Conservation (phyloP, 1,139 yeast genomes). For the Taphrina flavorubra region DNA sequence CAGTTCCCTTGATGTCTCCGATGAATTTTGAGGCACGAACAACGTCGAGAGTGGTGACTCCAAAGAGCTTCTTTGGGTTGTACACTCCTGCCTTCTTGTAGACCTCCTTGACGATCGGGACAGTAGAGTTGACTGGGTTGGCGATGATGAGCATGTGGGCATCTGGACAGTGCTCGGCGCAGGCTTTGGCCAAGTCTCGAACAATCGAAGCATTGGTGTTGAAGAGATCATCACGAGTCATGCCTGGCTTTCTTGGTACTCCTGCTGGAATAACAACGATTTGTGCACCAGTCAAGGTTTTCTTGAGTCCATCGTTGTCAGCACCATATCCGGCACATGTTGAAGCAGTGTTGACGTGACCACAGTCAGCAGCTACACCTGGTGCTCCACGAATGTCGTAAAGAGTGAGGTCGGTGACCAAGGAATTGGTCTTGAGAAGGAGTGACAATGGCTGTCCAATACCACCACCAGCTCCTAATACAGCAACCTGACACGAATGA, state of each 20-base stretch:
- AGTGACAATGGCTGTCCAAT: slow-evolving; percentile 97
- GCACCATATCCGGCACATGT: slow-evolving; percentile 75
- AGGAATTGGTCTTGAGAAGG: slow-evolving; percentile 81
- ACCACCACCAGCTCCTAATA: slow-evolving; percentile 63
- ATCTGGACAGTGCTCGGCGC: slow-evolving; percentile 83
- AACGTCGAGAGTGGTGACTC: slow-evolving; percentile 95
- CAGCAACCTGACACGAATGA: slow-evolving; percentile 49
- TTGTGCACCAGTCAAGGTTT: slow-evolving; percentile 79
- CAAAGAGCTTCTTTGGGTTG: slow-evolving; percentile 90
- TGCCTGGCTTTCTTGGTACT: slow-evolving; percentile 79
- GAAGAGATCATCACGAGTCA: slow-evolving; percentile 78
- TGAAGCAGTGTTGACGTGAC: slow-evolving; percentile 65
- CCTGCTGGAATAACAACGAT: slow-evolving; percentile 97
- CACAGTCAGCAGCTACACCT: slow-evolving; percentile 89
- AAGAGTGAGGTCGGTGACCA: slow-evolving; percentile 81
- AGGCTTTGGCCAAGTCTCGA: slow-evolving; percentile 86
- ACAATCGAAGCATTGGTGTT: slow-evolving; percentile 97
- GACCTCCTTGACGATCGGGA: slow-evolving; percentile 96
- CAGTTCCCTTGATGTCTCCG: slow-evolving; percentile 71
- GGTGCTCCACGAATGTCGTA: slow-evolving; percentile 94
- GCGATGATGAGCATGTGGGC: slow-evolving; percentile 89
- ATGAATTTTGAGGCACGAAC: slow-evolving; percentile 93
- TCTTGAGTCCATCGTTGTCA: slow-evolving; percentile 74
- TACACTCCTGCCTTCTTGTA: slow-evolving; percentile 83
- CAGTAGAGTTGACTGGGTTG: slow-evolving; percentile 98